Evolutionary conservation across 2,329 filamentous ascomycete genomes (phyloP).

Genomic region (Xylariaceae sp.): DNA sequence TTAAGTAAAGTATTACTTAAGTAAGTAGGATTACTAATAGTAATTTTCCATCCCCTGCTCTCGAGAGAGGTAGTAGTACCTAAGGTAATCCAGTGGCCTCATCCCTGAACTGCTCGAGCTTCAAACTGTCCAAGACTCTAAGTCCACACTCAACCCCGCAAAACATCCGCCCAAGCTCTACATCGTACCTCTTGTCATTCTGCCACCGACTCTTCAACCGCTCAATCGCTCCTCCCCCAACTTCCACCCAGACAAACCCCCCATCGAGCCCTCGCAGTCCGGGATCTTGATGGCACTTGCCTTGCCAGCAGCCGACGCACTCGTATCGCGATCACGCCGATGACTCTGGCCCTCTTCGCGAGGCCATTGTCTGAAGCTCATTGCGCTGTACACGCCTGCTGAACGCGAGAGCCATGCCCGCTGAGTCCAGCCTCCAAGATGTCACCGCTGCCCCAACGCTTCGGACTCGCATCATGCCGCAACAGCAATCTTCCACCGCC

Average conservation of each 20-base stretch:
- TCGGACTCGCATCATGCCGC: slow-evolving; percentile 43
- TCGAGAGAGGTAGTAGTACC: too few relatives aligned
- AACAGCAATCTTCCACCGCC: slow-evolving; percentile 9
- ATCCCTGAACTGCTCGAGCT: too few relatives aligned
- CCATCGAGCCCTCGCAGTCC: slow-evolving; percentile 26
- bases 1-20: too few relatives aligned
- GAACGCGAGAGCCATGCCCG: slow-evolving; percentile 32
- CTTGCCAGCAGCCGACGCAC: slow-evolving; percentile 42
- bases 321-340: slow-evolving; percentile 58
- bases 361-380: slow-evolving; percentile 46
- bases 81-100: too few relatives aligned
- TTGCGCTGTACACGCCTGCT: slow-evolving; percentile 34
- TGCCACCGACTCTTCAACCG: slow-evolving; percentile 17
- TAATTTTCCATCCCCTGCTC: too few relatives aligned
- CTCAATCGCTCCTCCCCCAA: slow-evolving; percentile 7
- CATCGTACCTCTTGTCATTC: not conserved
- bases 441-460: slow-evolving; percentile 40
- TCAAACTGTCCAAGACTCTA: too few relatives aligned
- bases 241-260: not conserved
- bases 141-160: too few relatives aligned
- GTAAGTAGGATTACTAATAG: too few relatives aligned
- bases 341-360: slow-evolving; percentile 50
- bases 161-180: slow-evolving; percentile 6
- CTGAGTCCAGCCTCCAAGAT: slow-evolving; percentile 37
- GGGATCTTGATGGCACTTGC: slow-evolving; percentile 51